These are phyloP conservation scores for Spizellomyces punctatus DNA, from an alignment of 192 early-diverging fungal species.

Conservation along the genomic window DNA sequence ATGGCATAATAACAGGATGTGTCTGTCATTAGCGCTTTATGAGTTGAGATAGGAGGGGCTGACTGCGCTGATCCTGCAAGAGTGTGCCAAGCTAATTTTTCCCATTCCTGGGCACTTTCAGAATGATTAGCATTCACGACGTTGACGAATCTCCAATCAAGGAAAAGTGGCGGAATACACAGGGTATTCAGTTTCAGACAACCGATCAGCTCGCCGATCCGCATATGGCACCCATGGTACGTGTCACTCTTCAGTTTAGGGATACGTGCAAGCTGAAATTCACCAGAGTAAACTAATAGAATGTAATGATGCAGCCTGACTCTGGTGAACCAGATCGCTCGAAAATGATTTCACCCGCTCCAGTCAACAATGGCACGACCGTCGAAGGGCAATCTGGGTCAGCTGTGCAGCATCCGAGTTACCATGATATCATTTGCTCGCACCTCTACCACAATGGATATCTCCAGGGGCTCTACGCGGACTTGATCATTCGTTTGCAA, in stretches of 20 bases:
- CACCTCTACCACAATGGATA: constrained; percentile 58
- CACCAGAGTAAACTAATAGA: too few relatives aligned
- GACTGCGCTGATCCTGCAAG: too few relatives aligned
- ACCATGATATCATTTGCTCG: constrained; percentile 54
- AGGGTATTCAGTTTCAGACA: neutral
- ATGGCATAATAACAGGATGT: too few relatives aligned
- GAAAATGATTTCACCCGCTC: neutral
- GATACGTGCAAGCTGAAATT: too few relatives aligned
- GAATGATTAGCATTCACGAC: constrained; percentile 3
- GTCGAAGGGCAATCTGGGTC: neutral
- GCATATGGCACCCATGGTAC: too few relatives aligned
- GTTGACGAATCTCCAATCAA: constrained; percentile 6
- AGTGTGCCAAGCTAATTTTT: too few relatives aligned
- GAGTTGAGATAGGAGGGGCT: too few relatives aligned
- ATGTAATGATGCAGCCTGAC: neutral
- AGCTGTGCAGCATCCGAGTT: constrained; percentile 18
- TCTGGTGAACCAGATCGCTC: neutral
- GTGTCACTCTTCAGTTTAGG: too few relatives aligned
- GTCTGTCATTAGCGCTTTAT: too few relatives aligned
- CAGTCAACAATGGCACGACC: constrained; percentile 4
- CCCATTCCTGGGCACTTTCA: neutral
- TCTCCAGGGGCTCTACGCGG: constrained; percentile 46
- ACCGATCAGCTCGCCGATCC: neutral
- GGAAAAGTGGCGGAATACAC: constrained; percentile 2
- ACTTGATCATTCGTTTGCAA: constrained; percentile 48